Evolutionary conservation across 495 filamentous ascomycete species (phyloP), one percentile per base, ranked within the genome.

Genomic region (Hyaloscypha variabilis): DNA sequence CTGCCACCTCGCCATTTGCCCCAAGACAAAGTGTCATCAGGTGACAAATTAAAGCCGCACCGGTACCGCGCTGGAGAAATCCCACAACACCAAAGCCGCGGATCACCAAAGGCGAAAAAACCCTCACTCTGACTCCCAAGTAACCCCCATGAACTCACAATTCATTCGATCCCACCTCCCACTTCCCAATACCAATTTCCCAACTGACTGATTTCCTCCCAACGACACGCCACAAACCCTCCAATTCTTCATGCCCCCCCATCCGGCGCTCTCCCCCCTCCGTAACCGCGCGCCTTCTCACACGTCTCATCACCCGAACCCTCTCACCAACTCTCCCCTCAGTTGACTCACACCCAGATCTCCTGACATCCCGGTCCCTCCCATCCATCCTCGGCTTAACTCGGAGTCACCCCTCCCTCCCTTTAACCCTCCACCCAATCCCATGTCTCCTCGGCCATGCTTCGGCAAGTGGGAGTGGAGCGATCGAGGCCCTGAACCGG

Each of bases 211-310:
- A n/a, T n/a, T 46, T 17, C 1, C 13, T 25, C 51, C 51, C 51
- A 61, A 50, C 58, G 58, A 61, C 58, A 61, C 39, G 58, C 42
- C 58, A 61, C 25, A 26, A 25, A 50, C 17, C 23, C 42, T 28
- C 14, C 25, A 8, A 36, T 30, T 21, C 24, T 29, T 34, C 31
- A 8, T 13, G 31, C 8, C 1, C 46, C 21, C 24, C 56, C 56
- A 29, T n/a, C n/a, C n/a, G 24, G 56, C 56, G 57, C 24, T 61
- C 26, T 23, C 31, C 17, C 23, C 8, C 26, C 39, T 61, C 58
- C 36, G 36, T 61, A 50, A 61, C 58, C 58, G 58, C 58, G 58
- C 58, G 58, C 58, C 52, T 50, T 50, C 24, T 50, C 42, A 11
- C 29, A 24, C 42, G 13, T 61, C 58, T 50, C 58, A 29, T 51